A percentile compares a stretch with the other conserved stretches of the same genome.
These are phyloP conservation scores for Cyclospora cayetanensis DNA, from an alignment of 169 alveolate genomes.

Conservation along the genomic window DNA sequence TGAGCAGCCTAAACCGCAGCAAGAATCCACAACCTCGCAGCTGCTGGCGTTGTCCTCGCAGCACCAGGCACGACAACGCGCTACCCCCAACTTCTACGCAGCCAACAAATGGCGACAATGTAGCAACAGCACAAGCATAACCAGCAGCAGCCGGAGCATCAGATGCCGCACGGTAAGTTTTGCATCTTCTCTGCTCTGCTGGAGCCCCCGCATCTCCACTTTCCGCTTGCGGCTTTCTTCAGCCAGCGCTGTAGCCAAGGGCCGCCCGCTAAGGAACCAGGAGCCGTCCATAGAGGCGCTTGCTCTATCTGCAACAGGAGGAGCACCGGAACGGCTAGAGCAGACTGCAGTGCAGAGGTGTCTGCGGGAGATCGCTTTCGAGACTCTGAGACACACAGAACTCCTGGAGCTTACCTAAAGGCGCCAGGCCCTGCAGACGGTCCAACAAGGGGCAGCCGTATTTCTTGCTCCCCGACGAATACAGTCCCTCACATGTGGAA, in stretches of 20 bases:
- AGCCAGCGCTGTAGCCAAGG: background rate
- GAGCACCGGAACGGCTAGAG: background rate
- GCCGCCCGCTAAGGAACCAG: slow-evolving; percentile 12
- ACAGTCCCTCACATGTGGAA: background rate
- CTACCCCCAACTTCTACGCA: background rate
- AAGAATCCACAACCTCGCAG: background rate
- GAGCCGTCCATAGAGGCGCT: background rate
- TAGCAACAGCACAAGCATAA: background rate
- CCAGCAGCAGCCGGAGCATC: slow-evolving; percentile 38
- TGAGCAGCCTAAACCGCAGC: slow-evolving; percentile 8
- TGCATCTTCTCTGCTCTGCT: background rate
- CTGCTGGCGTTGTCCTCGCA: background rate
- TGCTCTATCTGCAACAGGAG: background rate
- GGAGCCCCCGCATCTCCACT: background rate
- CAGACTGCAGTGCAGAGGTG: background rate
- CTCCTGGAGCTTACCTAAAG: background rate
- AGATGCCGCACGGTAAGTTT: background rate
- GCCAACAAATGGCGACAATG: background rate
- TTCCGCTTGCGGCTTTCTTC: slow-evolving; percentile 11
- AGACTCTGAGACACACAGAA: background rate
- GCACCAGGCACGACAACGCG: background rate
- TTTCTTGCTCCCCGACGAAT: too few species aligned
- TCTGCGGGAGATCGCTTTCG: background rate
- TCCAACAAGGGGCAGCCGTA: background rate
- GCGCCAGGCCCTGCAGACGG: background rate